A percentile compares a stretch with the other conserved stretches of the same genome.
Conservation (phyloP, 164 flowering plant genomes). For the Chloranthus sessilifolius region DNA sequence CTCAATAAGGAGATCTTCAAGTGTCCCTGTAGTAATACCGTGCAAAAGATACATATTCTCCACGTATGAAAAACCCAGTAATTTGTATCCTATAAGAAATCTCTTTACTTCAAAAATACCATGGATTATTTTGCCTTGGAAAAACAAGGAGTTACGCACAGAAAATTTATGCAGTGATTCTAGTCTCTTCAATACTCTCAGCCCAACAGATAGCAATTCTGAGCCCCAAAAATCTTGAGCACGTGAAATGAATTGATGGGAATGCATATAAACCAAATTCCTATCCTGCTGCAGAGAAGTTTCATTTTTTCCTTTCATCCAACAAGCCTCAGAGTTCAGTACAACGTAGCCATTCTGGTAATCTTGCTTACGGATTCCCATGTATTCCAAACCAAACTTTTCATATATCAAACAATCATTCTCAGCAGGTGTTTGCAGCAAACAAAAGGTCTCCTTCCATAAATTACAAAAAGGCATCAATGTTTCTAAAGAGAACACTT, state of each 20-base stretch:
- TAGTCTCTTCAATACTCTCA: constrained; percentile 35
- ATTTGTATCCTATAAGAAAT: constrained; percentile 24
- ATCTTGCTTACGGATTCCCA: constrained; percentile 39
- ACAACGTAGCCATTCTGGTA: constrained; percentile 19
- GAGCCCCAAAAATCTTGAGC: constrained; percentile 29
- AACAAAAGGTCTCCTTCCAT: constrained; percentile 37
- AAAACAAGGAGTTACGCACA: constrained; percentile 14
- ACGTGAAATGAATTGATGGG: constrained; percentile 27
- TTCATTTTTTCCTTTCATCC: constrained; percentile 32
- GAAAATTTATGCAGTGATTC: constrained; percentile 22
- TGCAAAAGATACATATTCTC: constrained; percentile 36
- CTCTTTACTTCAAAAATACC: constrained; percentile 28
- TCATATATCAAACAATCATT: constrained; percentile 10
- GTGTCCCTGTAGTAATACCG: constrained; percentile 24
- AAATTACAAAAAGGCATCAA: constrained; percentile 46
- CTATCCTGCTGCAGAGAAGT: constrained; percentile 15
- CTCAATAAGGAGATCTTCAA: constrained; percentile 25
- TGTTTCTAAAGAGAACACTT: constrained; percentile 33
- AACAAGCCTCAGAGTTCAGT: constrained; percentile 35
- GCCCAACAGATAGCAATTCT: constrained; percentile 32
- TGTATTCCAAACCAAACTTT: constrained; percentile 43
- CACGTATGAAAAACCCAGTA: constrained; percentile 2
- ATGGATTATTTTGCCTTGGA: constrained; percentile 19
- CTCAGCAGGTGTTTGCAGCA: constrained; percentile 7
- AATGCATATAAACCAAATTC: constrained; percentile 22